Base-by-base conservation (phyloP, 352 stramenopile species). In the Discostella stelligera region DNA sequence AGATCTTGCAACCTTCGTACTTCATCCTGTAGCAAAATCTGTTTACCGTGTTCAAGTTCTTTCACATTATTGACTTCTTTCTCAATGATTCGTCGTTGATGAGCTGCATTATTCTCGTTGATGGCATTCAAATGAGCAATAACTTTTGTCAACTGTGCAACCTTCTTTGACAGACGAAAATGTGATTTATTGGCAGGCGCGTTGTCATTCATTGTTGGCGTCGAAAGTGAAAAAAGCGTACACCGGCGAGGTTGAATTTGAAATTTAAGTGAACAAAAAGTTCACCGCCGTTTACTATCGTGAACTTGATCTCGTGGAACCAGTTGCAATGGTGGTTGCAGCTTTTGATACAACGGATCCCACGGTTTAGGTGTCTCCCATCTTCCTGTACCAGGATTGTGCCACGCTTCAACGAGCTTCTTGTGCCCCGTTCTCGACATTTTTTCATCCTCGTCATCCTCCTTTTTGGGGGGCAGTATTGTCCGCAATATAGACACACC, bases 281-380 rank as follows among this genome's bases (percentile, higher is more conserved):
- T 32, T 39, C 48, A 56, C 44, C 25, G 37, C 67, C 58, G 52
- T 63, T 61, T 80, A 13, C n/a, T 27, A 25, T 75, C 66, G 27
- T 81, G 46, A 23, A 93, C 83, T 58, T 89, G 70, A 48, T 88
- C 71, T 55, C 87, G 76, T 37, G 83, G 80, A 20, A 93, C 79
- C 2, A 90, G 59, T 50, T 90, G 63, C 56, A 93, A 67, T 46
- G 67, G 66, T 23, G 87, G 87, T 64, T 83, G 67, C 7, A 93
- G 60, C 41, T 68, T 68, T 70, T 80, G 79, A 75, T 90, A 93
- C 13, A 69, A 59, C 20, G 76, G 72, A 84, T 93, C 83, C 87
- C 87, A 93, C 3, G 87, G 87, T 53, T 71, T 71, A 32, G 87
- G 85, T 58, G 82, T 84, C 76, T 93, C 87, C 77, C 78, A 93